Percentiles rank a stretch among this genome's conserved stretches.
Evolutionary conservation across 2,329 filamentous ascomycete species (phyloP).

Genomic region (Verticillium longisporum): DNA sequence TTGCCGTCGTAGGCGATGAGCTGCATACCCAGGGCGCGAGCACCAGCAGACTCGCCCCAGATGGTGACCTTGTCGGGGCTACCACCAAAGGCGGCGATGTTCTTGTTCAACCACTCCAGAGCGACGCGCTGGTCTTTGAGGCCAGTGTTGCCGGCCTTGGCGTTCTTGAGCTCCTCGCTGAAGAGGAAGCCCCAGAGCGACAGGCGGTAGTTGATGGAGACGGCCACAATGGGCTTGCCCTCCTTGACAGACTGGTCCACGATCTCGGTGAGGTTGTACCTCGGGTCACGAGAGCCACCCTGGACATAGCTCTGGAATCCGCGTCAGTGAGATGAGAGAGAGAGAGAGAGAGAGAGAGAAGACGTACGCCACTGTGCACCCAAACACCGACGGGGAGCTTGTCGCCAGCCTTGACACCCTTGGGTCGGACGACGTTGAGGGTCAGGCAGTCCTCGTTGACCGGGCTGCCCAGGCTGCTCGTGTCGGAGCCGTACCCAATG

Average conservation of each 20-base stretch:
- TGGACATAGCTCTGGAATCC: slow-evolving; percentile 6
- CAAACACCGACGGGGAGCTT: slow-evolving; percentile 52
- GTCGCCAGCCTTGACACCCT: slow-evolving; percentile 19
- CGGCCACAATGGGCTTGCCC: slow-evolving; percentile 40
- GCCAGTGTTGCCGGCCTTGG: slow-evolving; percentile 42
- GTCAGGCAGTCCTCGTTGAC: slow-evolving; percentile 23
- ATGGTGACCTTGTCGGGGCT: slow-evolving; percentile 38
- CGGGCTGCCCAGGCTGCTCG: slow-evolving; percentile 14
- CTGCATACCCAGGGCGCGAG: slow-evolving; percentile 40
- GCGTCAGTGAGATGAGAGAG: neutral
- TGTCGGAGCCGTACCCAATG: slow-evolving; percentile 40
- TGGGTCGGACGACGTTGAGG: slow-evolving; percentile 20
- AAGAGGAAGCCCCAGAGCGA: slow-evolving; percentile 45
- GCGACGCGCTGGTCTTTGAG: slow-evolving; percentile 43
- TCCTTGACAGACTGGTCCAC: slow-evolving; percentile 41
- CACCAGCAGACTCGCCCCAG: slow-evolving; percentile 49
- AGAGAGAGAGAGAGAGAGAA: slow-evolving; percentile 16
- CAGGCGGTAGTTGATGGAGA: slow-evolving; percentile 44
- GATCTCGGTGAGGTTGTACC: slow-evolving; percentile 57
- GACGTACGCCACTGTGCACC: slow-evolving; percentile 41
- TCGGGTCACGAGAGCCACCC: slow-evolving; percentile 27
- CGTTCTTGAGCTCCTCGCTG: slow-evolving; percentile 31
- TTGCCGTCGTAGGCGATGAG: slow-evolving; percentile 44
- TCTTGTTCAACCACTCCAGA: slow-evolving; percentile 42
- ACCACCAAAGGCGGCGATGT: slow-evolving; percentile 42